A percentile compares a stretch with the other conserved stretches of the same genome.
phyloP scores from a whole-genome alignment of 2,329 filamentous ascomycete species.

The Ascocoryne sarcoides region DNA sequence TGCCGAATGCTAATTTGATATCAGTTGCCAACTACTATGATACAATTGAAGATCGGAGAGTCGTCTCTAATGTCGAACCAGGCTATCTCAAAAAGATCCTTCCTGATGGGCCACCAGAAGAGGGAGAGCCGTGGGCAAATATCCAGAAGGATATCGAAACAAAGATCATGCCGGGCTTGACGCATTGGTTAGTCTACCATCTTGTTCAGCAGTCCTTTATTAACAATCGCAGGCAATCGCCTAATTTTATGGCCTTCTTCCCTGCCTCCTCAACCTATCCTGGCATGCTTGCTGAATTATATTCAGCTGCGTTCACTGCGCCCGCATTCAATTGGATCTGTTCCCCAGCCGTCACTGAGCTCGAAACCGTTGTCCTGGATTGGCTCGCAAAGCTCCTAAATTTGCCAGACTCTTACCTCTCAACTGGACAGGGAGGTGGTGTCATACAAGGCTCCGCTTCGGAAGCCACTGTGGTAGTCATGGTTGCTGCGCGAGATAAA shows the following conservation, averaged over 20 bases:
- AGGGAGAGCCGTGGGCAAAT: conserved; percentile 63
- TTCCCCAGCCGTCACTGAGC: conserved; percentile 81
- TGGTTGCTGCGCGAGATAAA: conserved; percentile 80
- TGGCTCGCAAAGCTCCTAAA: conserved; percentile 74
- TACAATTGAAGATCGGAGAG: conserved; percentile 57
- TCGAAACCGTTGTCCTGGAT: conserved; percentile 88
- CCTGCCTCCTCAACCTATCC: conserved; percentile 76
- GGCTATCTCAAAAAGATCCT: conserved; percentile 80
- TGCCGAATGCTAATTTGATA: conserved; percentile 4
- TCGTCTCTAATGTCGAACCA: conserved; percentile 70
- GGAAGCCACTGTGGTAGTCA: conserved; percentile 77
- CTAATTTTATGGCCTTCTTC: conserved; percentile 95
- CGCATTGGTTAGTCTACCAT: conserved; percentile 56
- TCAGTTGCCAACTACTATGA: conserved; percentile 79
- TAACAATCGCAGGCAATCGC: conserved; percentile 54
- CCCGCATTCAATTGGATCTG: conserved; percentile 98
- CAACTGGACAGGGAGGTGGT: conserved; percentile 67
- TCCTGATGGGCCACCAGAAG: conserved; percentile 54
- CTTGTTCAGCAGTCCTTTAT: neutral
- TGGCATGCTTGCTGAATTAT: conserved; percentile 84
- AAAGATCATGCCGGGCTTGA: conserved; percentile 85
- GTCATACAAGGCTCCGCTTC: conserved; percentile 92
- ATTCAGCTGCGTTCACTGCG: conserved; percentile 77
- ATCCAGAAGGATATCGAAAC: conserved; percentile 78
- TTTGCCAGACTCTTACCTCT: conserved; percentile 66